phyloP scores from a whole-genome alignment of 805 yeast species.

The Ogataea methylovora region DNA sequence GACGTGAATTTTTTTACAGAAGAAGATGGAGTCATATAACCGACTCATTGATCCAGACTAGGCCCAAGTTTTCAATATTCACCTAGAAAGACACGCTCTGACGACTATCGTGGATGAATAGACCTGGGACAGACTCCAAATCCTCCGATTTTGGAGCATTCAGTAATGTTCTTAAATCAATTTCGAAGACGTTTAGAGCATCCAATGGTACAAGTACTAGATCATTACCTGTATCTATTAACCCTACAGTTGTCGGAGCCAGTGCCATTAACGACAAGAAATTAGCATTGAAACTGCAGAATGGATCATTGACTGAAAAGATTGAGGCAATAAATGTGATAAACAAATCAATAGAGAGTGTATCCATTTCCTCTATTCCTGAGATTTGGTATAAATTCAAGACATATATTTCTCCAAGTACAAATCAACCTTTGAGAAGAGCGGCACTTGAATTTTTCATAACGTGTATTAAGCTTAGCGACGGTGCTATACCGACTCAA shows the following conservation, averaged over 20 bases:
- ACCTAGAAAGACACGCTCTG: no score
- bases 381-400: constrained; percentile 71
- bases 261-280: constrained; percentile 12
- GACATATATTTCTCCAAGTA: constrained; percentile 36
- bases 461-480: constrained; percentile 50
- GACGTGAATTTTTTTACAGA: no score
- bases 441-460: constrained; percentile 46
- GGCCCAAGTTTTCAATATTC: no score
- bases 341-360: constrained; percentile 40
- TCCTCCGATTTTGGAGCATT: constrained; percentile 1
- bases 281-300: constrained; percentile 11
- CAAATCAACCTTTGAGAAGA: constrained; percentile 28
- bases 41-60: no score
- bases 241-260: constrained; percentile 24
- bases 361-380: constrained; percentile 51
- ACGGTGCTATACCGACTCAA: constrained; percentile 38
- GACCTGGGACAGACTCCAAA: no score
- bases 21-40: no score
- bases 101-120: no score
- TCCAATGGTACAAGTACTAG: constrained; percentile 5
- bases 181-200: constrained; percentile 17
- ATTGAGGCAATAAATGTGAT: constrained; percentile 46
- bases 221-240: constrained; percentile 12
- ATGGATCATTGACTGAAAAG: constrained; percentile 23
- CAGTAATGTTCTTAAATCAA: constrained; percentile 15